Evolutionary conservation across 164 flowering plant species (phyloP).

Genomic region (Pachysandra terminalis): DNA sequence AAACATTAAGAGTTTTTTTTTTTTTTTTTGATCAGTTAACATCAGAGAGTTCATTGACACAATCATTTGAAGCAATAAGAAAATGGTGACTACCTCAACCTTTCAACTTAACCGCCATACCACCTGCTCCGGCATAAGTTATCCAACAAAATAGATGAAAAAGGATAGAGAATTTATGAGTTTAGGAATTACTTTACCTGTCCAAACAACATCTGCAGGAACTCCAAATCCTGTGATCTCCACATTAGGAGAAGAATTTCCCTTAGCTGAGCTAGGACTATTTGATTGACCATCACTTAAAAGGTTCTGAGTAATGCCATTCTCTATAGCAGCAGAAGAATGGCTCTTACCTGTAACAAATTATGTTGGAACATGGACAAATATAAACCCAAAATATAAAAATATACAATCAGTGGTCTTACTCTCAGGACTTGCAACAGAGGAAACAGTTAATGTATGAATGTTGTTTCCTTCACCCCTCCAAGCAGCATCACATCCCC

Average conservation of each 20-base stretch:
- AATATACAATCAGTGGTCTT: constrained; percentile 13
- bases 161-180: background rate
- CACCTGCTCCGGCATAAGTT: background rate
- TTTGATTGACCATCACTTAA: constrained; percentile 26
- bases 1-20: too few relatives aligned
- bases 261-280: constrained; percentile 21
- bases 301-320: constrained; percentile 13
- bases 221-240: constrained; percentile 49
- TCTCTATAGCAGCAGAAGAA: constrained; percentile 29
- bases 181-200: constrained; percentile 36
- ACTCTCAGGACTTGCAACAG: constrained; percentile 40
- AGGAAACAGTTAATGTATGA: constrained; percentile 24
- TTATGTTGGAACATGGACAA: constrained; percentile 3
- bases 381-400: constrained; percentile 3
- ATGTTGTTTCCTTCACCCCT: constrained; percentile 43
- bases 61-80: background rate
- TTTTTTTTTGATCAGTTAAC: too few relatives aligned
- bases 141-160: background rate
- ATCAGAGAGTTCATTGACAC: too few relatives aligned
- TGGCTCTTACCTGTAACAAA: constrained; percentile 31
- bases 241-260: constrained; percentile 37
- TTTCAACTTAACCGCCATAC: background rate
- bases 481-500: constrained; percentile 44
- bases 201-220: constrained; percentile 36
- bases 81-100: constrained; percentile 1